phyloP scores from a whole-genome alignment of 805 yeast species.

The Candida multigemmis region DNA sequence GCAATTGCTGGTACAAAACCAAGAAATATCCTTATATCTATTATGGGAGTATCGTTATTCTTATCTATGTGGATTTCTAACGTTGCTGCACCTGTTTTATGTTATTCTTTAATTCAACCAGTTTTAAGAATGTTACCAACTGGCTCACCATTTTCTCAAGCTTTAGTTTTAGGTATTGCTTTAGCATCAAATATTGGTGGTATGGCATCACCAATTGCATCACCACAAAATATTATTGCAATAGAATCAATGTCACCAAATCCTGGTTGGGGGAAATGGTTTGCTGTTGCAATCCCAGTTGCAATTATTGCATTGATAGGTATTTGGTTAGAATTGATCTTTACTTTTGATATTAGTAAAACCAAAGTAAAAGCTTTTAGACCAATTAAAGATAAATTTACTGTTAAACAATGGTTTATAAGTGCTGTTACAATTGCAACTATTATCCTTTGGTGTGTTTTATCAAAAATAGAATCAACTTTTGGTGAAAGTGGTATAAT shows the following conservation, averaged over 20 bases:
- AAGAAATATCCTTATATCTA: constrained; percentile 59
- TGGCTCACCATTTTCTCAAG: constrained; percentile 68
- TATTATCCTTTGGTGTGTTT: constrained; percentile 41
- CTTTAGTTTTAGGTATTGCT: constrained; percentile 85
- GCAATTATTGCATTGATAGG: constrained; percentile 50
- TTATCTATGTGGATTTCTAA: constrained; percentile 94
- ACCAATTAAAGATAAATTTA: constrained; percentile 38
- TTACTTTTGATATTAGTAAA: constrained; percentile 48
- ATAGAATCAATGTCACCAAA: constrained; percentile 80
- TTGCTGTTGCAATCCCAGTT: constrained; percentile 78
- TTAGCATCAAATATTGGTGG: constrained; percentile 92
- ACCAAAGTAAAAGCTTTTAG: constrained; percentile 39
- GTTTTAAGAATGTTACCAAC: constrained; percentile 75
- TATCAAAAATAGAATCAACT: constrained; percentile 29
- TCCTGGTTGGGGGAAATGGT: constrained; percentile 91
- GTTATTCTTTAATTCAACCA: constrained; percentile 88
- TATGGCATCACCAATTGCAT: constrained; percentile 94
- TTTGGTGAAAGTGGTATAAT: constrained; percentile 43
- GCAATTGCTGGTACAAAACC: constrained; percentile 85
- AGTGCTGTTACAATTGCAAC: constrained; percentile 32
- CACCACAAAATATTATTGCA: constrained; percentile 93
- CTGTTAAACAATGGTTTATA: constrained; percentile 35
- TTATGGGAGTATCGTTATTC: constrained; percentile 80
- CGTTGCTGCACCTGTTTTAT: constrained; percentile 94
- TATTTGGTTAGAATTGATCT: constrained; percentile 65